Conservation (phyloP, 23 red algal genomes). For the Chondrus crispus region DNA sequence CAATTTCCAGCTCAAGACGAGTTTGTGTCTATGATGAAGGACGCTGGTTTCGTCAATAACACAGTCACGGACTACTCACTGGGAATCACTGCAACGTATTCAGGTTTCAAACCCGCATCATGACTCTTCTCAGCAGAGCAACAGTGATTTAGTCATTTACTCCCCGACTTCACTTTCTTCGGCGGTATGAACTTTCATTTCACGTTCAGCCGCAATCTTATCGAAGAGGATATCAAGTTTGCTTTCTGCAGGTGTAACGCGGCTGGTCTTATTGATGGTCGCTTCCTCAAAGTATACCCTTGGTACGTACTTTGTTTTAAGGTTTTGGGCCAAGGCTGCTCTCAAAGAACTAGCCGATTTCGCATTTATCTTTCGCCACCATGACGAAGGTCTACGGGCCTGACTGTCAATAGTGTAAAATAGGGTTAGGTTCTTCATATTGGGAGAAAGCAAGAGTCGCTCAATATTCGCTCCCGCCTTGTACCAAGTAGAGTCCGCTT, state of each 20-base stretch:
- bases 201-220: neutral
- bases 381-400: neutral
- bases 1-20: constrained; percentile 73
- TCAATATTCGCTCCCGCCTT: neutral
- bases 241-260: too few species aligned
- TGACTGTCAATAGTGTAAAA: neutral
- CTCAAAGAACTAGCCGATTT: neutral
- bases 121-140: neutral
- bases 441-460: neutral
- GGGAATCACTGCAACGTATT: constrained; percentile 85
- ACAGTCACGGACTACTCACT: constrained; percentile 52
- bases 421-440: neutral
- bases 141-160: neutral
- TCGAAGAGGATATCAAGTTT: neutral
- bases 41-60: constrained; percentile 61
- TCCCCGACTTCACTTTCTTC: neutral
- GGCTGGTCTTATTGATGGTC: neutral
- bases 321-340: neutral
- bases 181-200: neutral
- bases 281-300: neutral
- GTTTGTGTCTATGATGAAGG: constrained; percentile 70
- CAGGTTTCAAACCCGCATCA: constrained; percentile 14
- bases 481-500: neutral
- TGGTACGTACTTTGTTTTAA: neutral
- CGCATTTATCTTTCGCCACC: neutral